These are phyloP conservation scores for Phytopythium montanum DNA, from an alignment of 352 stramenopile genomes.

Conservation along the genomic window DNA sequence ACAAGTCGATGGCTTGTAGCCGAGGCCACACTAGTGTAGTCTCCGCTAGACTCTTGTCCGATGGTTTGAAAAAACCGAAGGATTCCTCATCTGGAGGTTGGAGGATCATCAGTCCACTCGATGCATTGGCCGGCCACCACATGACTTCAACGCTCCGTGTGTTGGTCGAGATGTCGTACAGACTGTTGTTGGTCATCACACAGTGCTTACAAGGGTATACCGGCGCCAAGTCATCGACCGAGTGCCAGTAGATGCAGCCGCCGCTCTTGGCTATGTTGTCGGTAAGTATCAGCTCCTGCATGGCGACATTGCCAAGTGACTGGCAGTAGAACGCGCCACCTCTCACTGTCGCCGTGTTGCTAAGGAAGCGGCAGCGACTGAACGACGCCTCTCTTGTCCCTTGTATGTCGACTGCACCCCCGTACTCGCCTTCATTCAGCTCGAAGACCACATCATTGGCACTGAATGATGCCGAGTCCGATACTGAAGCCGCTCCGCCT, in stretches of 20 bases:
- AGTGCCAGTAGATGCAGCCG: slow-evolving; percentile 65
- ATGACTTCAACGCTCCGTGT: slow-evolving; percentile 42
- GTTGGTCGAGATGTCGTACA: slow-evolving; percentile 63
- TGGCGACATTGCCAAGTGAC: slow-evolving; percentile 18
- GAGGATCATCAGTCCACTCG: slow-evolving; percentile 32
- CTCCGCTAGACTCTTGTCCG: slow-evolving; percentile 25
- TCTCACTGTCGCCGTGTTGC: slow-evolving; percentile 31
- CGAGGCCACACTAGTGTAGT: slow-evolving; percentile 41
- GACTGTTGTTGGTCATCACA: slow-evolving; percentile 32
- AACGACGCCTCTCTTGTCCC: slow-evolving; percentile 14
- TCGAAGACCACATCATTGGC: slow-evolving; percentile 16
- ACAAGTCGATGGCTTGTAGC: slow-evolving; percentile 53
- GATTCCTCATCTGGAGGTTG: slow-evolving; percentile 50
- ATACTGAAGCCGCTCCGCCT: slow-evolving; percentile 35
- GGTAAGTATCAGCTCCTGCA: slow-evolving; percentile 21
- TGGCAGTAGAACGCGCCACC: slow-evolving; percentile 53
- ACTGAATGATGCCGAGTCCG: slow-evolving; percentile 18
- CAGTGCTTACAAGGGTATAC: slow-evolving; percentile 36
- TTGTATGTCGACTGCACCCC: slow-evolving; percentile 38
- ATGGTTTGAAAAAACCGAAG: slow-evolving; percentile 23
- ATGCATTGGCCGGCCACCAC: slow-evolving; percentile 56
- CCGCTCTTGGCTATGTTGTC: slow-evolving; percentile 44
- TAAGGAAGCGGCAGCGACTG: slow-evolving; percentile 14
- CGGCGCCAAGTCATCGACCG: slow-evolving; percentile 15
- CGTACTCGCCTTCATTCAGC: slow-evolving; percentile 26